These are phyloP conservation scores for Fraxinus americana DNA, from an alignment of 257 asterid genomes.

Conservation along the genomic window DNA sequence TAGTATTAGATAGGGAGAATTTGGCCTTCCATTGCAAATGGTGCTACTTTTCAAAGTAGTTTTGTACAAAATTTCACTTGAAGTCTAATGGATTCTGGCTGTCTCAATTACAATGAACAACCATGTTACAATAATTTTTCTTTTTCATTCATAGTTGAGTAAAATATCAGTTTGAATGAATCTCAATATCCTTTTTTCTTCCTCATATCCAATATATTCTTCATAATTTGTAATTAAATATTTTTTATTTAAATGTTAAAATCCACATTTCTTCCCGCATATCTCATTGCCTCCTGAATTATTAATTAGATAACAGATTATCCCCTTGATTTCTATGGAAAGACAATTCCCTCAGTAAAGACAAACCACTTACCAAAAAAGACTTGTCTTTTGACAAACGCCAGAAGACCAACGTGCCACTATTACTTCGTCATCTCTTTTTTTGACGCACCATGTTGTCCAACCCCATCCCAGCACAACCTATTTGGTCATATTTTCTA, in stretches of 20 bases:
- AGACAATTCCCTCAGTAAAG: not conserved
- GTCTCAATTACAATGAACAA: not conserved
- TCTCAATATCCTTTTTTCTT: not conserved
- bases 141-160: no score
- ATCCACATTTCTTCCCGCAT: not conserved
- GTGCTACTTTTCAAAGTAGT: not conserved
- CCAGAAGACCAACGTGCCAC: not conserved
- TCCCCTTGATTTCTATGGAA: not conserved
- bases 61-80: not conserved
- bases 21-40: not conserved
- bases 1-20: not conserved
- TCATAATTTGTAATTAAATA: not conserved
- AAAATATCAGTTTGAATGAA: not conserved
- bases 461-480: no score
- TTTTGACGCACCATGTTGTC: no score
- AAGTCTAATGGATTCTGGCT: not conserved
- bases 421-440: not conserved
- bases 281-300: not conserved
- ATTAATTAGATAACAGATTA: not conserved
- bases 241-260: not conserved
- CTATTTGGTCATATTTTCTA: no score
- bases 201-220: not conserved
- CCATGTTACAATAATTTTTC: not conserved
- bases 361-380: not conserved
- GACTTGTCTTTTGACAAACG: not conserved